A percentile compares a stretch with the other conserved stretches of the same genome.
These are phyloP conservation scores for Dichomitus squalens DNA, from an alignment of 1,284 basidiomycete species.

Conservation along the genomic window DNA sequence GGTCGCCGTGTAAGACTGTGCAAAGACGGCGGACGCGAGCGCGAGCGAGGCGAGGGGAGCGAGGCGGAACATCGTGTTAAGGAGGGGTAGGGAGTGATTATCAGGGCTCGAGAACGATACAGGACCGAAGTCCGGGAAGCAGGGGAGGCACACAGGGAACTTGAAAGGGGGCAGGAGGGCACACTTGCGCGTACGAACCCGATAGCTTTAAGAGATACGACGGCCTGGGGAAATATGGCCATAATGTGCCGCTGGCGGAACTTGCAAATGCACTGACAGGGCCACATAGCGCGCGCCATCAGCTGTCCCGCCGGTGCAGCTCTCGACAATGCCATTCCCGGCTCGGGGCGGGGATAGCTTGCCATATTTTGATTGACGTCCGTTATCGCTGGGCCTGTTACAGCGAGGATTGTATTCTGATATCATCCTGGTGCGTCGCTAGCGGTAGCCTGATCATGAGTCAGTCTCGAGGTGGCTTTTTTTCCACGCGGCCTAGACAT, in stretches of 20 bases:
- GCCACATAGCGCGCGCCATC: not conserved
- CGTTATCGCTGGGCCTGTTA: too few species aligned
- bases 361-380: too few species aligned
- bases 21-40: slow-evolving; percentile 26
- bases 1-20: slow-evolving; percentile 41
- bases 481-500: too few species aligned
- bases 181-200: not conserved
- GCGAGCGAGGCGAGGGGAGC: slow-evolving; percentile 20
- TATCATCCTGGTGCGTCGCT: too few species aligned
- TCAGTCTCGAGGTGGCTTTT: too few species aligned
- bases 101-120: not conserved
- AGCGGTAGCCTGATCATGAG: too few species aligned
- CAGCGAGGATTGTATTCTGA: too few species aligned
- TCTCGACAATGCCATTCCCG: not conserved
- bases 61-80: slow-evolving; percentile 21
- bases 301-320: slow-evolving; percentile 1
- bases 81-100: not conserved
- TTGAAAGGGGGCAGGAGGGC: not conserved
- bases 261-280: not conserved
- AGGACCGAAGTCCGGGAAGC: not conserved
- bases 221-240: slow-evolving; percentile 11
- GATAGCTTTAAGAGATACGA: not conserved
- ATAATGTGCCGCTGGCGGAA: slow-evolving; percentile 1
- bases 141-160: not conserved
- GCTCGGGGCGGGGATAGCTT: not conserved